Conservation (phyloP, 2,329 filamentous ascomycete species). For the Clarireedia homoeocarpa region DNA sequence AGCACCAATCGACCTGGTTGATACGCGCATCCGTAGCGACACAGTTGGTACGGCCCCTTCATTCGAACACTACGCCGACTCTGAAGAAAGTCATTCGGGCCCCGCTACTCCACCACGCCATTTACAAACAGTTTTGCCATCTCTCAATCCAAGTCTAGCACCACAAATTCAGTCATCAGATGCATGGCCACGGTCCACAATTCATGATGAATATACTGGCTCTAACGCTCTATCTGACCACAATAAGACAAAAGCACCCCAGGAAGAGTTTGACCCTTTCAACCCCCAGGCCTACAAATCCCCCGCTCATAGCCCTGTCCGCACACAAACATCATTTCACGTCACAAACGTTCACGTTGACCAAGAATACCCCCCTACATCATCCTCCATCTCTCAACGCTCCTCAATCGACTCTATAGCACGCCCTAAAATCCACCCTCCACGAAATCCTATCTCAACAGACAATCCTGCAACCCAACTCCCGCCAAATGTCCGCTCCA, state of each 20-base stretch:
- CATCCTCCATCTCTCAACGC: background rate
- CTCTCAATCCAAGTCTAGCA: conserved; percentile 6
- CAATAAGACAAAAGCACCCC: too few relatives aligned
- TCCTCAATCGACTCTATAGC: background rate
- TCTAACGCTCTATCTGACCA: too few relatives aligned
- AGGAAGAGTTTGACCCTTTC: conserved; percentile 15
- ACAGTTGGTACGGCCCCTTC: conserved; percentile 22
- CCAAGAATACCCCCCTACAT: conserved; percentile 1
- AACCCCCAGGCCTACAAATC: conserved; percentile 15
- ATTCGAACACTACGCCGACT: conserved; percentile 20
- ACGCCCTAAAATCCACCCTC: background rate
- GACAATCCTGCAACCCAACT: background rate
- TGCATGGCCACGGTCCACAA: background rate
- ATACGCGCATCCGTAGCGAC: conserved; percentile 9
- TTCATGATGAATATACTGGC: too few relatives aligned
- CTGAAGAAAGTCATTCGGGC: conserved; percentile 11
- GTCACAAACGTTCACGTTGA: conserved; percentile 1
- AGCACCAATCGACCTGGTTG: background rate
- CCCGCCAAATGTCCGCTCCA: background rate
- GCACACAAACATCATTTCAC: background rate
- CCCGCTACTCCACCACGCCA: conserved; percentile 3
- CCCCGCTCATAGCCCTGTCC: background rate
- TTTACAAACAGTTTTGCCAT: background rate
- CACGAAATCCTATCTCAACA: background rate
- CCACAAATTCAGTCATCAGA: background rate